These are phyloP conservation scores for Seiridium unicorne DNA, from an alignment of 2,329 filamentous ascomycete genomes.

Conservation along the genomic window DNA sequence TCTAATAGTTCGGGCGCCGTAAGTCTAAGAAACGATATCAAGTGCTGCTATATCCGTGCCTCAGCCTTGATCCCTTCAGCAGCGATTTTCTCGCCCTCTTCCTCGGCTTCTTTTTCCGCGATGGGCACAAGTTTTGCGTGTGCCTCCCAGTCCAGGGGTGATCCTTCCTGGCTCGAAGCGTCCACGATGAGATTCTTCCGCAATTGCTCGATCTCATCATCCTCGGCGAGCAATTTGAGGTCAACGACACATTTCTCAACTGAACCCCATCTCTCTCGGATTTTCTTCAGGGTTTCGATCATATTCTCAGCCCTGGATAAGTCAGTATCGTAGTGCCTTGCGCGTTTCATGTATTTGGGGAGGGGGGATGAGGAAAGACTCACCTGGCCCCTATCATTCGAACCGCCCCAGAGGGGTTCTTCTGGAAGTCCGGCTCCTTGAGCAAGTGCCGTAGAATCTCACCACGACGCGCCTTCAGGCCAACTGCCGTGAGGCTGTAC, in stretches of 20 bases:
- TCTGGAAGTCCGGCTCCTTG: conserved; percentile 47
- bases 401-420: conserved; percentile 41
- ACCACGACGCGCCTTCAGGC: conserved; percentile 37
- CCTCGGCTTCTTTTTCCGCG: background rate
- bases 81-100: conserved; percentile 3
- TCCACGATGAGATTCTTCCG: conserved; percentile 27
- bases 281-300: conserved; percentile 48
- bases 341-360: too few relatives aligned
- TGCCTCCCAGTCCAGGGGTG: background rate
- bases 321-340: background rate
- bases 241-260: conserved; percentile 61
- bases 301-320: conserved; percentile 43
- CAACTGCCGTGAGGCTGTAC: conserved; percentile 59
- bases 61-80: background rate
- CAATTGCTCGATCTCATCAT: conserved; percentile 48
- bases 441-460: conserved; percentile 43
- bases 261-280: conserved; percentile 60
- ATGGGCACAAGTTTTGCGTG: conserved; percentile 1
- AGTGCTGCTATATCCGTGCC: background rate
- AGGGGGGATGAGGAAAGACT: conserved; percentile 12
- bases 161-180: conserved; percentile 4
- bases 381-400: conserved; percentile 44
- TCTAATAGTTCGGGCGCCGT: too few relatives aligned
- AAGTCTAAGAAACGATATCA: too few relatives aligned
- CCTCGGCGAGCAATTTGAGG: conserved; percentile 54